Conservation (phyloP, 2,329 filamentous ascomycete genomes). For the Aspergillus quadrilineatus region DNA sequence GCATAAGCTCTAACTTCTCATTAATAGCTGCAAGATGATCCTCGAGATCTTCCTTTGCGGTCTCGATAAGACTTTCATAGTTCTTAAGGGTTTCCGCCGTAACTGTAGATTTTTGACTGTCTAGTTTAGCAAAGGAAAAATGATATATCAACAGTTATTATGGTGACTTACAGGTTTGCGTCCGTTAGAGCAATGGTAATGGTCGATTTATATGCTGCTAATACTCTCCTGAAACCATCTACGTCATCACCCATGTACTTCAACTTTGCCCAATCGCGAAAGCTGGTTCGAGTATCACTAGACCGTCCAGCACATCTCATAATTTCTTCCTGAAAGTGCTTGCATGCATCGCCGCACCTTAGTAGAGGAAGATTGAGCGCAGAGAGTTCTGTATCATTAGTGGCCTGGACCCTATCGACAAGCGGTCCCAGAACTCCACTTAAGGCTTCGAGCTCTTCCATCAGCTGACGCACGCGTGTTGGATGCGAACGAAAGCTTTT, state of each 20-base stretch:
- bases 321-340: conserved; percentile 44
- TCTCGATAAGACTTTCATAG: conserved; percentile 28
- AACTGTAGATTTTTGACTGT: conserved; percentile 34
- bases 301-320: conserved; percentile 37
- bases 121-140: conserved; percentile 12
- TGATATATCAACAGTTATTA: not conserved
- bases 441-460: conserved; percentile 43
- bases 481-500: conserved; percentile 40
- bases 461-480: conserved; percentile 42
- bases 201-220: conserved; percentile 46
- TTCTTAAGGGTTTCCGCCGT: conserved; percentile 28
- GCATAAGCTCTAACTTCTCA: conserved; percentile 25
- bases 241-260: conserved; percentile 49
- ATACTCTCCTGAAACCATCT: conserved; percentile 40
- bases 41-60: conserved; percentile 27
- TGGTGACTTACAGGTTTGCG: conserved; percentile 40
- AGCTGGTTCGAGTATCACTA: conserved; percentile 37
- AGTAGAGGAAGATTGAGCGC: conserved; percentile 40
- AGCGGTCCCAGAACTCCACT: conserved; percentile 38
- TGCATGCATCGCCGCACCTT: conserved; percentile 45
- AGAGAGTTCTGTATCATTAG: conserved; percentile 28
- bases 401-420: conserved; percentile 29
- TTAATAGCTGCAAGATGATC: conserved; percentile 30
- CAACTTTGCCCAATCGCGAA: conserved; percentile 48
- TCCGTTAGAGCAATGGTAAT: conserved; percentile 45